These are phyloP conservation scores for Phytophthora melonis DNA, from an alignment of 352 stramenopile genomes.

Conservation along the genomic window DNA sequence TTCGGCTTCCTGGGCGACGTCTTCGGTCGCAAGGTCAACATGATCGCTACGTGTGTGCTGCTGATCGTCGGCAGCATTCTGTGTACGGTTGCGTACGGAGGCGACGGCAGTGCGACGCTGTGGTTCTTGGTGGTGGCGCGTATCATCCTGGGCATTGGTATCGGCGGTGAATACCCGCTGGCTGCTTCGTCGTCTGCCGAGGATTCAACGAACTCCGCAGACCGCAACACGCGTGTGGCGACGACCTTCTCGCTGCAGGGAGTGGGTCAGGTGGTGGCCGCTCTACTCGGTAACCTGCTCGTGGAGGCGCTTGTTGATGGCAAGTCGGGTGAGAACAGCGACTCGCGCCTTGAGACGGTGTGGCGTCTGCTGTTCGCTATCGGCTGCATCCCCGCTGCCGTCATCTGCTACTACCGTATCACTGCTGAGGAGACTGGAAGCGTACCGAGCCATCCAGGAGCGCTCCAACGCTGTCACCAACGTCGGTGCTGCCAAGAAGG, in stretches of 20 bases:
- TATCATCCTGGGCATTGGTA: conserved; percentile 56
- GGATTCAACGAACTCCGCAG: conserved; percentile 33
- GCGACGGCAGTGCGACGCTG: conserved; percentile 36
- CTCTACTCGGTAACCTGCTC: conserved; percentile 48
- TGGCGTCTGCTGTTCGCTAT: conserved; percentile 64
- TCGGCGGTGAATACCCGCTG: conserved; percentile 53
- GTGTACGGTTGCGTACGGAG: conserved; percentile 48
- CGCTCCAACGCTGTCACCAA: neutral
- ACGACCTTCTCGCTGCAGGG: conserved; percentile 58
- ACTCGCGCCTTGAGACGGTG: conserved; percentile 59
- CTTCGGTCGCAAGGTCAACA: conserved; percentile 66
- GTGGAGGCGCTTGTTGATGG: conserved; percentile 42
- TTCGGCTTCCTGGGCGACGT: conserved; percentile 66
- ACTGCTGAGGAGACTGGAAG: conserved; percentile 60
- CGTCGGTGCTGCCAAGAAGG: conserved; percentile 17
- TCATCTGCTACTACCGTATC: conserved; percentile 70
- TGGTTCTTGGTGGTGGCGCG: conserved; percentile 53
- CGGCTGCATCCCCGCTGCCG: conserved; percentile 47
- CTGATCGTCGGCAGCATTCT: conserved; percentile 61
- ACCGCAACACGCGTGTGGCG: conserved; percentile 44
- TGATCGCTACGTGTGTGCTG: conserved; percentile 64
- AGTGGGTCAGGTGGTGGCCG: conserved; percentile 41
- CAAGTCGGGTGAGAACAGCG: conserved; percentile 35
- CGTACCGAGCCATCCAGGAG: conserved; percentile 49
- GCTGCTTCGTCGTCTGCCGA: conserved; percentile 47